phyloP scores from a whole-genome alignment of 208 protist species.

The Leptomonas seymouri region DNA sequence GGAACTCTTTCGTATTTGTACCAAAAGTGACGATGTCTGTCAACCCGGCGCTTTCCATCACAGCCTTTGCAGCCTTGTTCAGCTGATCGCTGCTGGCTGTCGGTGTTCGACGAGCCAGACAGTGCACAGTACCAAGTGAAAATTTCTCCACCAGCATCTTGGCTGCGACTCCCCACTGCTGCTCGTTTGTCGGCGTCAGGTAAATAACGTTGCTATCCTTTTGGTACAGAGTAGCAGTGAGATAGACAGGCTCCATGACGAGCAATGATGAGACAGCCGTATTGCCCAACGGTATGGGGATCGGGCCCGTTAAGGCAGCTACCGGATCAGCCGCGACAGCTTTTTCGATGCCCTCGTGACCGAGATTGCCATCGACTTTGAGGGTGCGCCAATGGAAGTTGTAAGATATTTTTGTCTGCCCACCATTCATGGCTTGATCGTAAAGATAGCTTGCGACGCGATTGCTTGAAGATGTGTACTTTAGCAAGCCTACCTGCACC shows the following conservation, averaged over 20 bases:
- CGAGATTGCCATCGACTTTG: not conserved
- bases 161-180: conserved; percentile 30
- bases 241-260: conserved; percentile 21
- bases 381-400: conserved; percentile 6
- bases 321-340: not conserved
- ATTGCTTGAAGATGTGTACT: not conserved
- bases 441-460: conserved; percentile 8
- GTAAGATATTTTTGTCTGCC: not conserved
- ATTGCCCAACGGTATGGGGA: not conserved
- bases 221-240: conserved; percentile 19
- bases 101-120: too few species aligned
- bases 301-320: conserved; percentile 4
- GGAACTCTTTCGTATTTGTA: not conserved
- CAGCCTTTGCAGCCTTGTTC: not conserved
- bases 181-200: conserved; percentile 31
- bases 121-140: too few species aligned
- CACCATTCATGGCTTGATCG: not conserved
- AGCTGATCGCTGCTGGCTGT: too few species aligned
- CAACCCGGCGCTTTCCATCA: not conserved
- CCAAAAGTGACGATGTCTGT: not conserved
- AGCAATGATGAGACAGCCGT: not conserved
- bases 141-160: conserved; percentile 3
- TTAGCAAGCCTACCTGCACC: conserved; percentile 16
- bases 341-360: not conserved
- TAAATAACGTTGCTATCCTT: conserved; percentile 27